Conservation (phyloP, 306 rosid species). For the Malus sieversii region DNA sequence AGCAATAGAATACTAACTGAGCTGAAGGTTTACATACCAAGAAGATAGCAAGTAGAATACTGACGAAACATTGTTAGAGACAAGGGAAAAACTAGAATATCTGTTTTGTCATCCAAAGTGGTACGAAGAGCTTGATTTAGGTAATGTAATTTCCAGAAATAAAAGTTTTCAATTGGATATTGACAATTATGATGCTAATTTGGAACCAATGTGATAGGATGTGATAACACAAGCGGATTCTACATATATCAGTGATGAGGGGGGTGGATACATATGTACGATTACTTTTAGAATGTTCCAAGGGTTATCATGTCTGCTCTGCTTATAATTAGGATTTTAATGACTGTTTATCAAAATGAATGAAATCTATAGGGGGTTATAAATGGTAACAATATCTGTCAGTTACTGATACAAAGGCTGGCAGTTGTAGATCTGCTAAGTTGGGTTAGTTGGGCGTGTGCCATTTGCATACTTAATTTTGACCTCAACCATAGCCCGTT, state of each 20-base stretch:
- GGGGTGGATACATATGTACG: not conserved
- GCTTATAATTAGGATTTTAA: not conserved
- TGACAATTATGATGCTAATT: not conserved
- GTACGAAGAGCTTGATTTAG: not conserved
- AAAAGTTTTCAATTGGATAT: not conserved
- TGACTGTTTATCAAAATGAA: not conserved
- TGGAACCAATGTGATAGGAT: not conserved
- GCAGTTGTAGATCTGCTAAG: not conserved
- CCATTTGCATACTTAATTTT: not conserved
- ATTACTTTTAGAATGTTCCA: not conserved
- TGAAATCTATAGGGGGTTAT: not conserved
- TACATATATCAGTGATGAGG: not conserved
- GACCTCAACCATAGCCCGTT: not conserved
- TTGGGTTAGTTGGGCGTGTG: not conserved
- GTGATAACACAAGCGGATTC: not conserved
- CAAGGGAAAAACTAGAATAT: not conserved
- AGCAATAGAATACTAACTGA: not conserved
- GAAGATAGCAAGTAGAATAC: not conserved
- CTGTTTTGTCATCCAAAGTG: too few species aligned
- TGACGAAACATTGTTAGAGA: not conserved
- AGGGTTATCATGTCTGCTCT: not conserved
- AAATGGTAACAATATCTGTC: not conserved
- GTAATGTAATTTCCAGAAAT: not conserved
- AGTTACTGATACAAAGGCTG: not conserved
- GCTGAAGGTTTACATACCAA: not conserved